phyloP scores from a whole-genome alignment of 345 rosid species.

The Hypericum androsaemum region DNA sequence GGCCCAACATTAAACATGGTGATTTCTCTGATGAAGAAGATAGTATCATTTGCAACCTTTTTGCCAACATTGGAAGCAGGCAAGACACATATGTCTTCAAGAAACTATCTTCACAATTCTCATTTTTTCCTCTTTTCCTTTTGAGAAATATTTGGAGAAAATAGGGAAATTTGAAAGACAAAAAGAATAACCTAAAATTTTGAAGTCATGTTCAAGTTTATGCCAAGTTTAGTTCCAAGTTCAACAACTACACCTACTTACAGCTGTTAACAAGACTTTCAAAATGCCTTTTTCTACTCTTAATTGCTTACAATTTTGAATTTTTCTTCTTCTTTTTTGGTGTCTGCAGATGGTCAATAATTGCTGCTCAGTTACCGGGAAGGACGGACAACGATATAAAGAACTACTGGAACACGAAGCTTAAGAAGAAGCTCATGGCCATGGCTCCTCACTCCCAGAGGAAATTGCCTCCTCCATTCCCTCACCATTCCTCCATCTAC shows the following conservation, averaged over 20 bases:
- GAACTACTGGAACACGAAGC: slow-evolving; percentile 95
- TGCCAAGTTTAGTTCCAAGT: slow-evolving; percentile 24
- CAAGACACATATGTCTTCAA: slow-evolving; percentile 15
- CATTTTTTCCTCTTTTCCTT: too few species aligned
- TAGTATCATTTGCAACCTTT: slow-evolving; percentile 59
- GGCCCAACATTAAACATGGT: slow-evolving; percentile 93
- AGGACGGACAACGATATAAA: slow-evolving; percentile 94
- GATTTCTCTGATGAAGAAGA: slow-evolving; percentile 85
- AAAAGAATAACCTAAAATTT: slow-evolving; percentile 23
- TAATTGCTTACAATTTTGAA: slow-evolving; percentile 2
- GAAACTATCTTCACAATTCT: too few species aligned
- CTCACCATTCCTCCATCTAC: slow-evolving; percentile 22
- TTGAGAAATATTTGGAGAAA: too few species aligned
- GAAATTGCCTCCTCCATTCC: slow-evolving; percentile 31
- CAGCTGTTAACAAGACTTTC: slow-evolving; percentile 1
- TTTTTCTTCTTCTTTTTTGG: neutral
- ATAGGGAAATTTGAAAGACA: too few species aligned
- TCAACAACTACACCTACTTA: slow-evolving; percentile 21
- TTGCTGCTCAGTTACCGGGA: slow-evolving; percentile 91
- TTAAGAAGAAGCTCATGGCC: slow-evolving; percentile 71
- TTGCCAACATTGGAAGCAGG: slow-evolving; percentile 94
- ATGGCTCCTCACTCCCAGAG: slow-evolving; percentile 30
- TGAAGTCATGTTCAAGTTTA: slow-evolving; percentile 26
- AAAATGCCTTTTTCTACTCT: slow-evolving; percentile 1
- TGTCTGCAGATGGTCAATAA: slow-evolving; percentile 88